Conservation (phyloP, 2,329 filamentous ascomycete species). For the Fusarium guadeloupense region DNA sequence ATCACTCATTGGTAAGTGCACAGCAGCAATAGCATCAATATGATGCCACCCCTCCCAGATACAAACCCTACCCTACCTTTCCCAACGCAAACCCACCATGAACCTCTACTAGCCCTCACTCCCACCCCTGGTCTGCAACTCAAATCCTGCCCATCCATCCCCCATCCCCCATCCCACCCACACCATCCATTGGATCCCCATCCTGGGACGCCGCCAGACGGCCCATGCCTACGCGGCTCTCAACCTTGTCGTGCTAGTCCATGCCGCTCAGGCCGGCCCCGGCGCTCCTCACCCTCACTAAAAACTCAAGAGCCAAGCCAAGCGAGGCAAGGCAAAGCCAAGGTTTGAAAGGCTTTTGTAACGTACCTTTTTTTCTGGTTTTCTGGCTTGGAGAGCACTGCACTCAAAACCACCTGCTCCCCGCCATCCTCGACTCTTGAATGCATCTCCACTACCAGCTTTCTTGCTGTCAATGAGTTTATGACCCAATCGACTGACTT, state of each 20-base stretch:
- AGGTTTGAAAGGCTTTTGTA: conserved; percentile 15
- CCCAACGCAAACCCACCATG: conserved; percentile 6
- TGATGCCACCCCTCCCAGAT: conserved; percentile 28
- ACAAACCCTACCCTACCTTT: conserved; percentile 16
- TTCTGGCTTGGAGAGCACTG: conserved; percentile 17
- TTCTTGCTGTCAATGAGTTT: conserved; percentile 39
- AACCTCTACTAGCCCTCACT: conserved; percentile 21
- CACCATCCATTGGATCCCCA: not conserved
- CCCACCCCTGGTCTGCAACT: conserved; percentile 31
- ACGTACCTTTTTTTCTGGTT: conserved; percentile 23
- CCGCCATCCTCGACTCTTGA: conserved; percentile 28
- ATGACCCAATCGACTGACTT: conserved; percentile 35
- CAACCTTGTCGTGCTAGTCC: conserved; percentile 43
- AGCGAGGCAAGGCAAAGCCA: conserved; percentile 4
- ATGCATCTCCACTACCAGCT: conserved; percentile 38
- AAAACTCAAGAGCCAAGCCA: conserved; percentile 19
- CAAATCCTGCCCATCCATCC: conserved; percentile 31
- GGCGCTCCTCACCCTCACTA: conserved; percentile 31
- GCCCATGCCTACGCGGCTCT: conserved; percentile 45
- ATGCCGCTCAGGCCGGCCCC: conserved; percentile 44
- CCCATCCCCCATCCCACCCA: not conserved
- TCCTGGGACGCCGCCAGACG: conserved; percentile 34
- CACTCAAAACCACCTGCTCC: conserved; percentile 43
- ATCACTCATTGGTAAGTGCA: conserved; percentile 19
- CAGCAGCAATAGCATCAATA: conserved; percentile 13